A percentile compares a stretch with the other conserved stretches of the same genome.
Conservation (phyloP, 78 protist genomes). For the Chrysochromulina parva region DNA sequence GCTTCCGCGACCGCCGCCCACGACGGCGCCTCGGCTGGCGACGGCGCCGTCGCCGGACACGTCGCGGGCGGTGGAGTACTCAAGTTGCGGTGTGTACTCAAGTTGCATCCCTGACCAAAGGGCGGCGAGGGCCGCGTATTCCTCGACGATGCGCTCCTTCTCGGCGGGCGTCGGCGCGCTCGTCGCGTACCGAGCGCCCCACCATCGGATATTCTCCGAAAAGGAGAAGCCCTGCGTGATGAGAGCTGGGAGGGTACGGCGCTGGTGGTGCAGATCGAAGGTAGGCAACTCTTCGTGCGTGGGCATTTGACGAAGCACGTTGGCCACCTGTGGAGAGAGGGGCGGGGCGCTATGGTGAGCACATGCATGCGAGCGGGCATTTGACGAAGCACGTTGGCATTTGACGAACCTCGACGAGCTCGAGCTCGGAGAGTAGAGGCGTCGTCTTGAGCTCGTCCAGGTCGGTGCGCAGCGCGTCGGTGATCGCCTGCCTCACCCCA, state of each 20-base stretch:
- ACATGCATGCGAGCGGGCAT: too few species aligned
- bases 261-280: slow-evolving; percentile 8
- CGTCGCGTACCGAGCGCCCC: too few species aligned
- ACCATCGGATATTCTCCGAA: not conserved
- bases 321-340: not conserved
- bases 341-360: not conserved
- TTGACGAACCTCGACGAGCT: not conserved
- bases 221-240: not conserved
- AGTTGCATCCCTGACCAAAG: too few species aligned
- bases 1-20: too few species aligned
- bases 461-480: not conserved
- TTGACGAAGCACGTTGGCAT: too few species aligned
- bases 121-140: too few species aligned
- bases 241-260: not conserved
- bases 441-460: not conserved
- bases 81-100: too few species aligned
- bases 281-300: not conserved
- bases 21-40: too few species aligned
- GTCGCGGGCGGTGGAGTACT: too few species aligned
- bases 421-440: not conserved
- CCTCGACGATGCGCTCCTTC: too few species aligned
- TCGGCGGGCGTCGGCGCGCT: too few species aligned
- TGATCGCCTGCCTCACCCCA: not conserved
- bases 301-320: not conserved
- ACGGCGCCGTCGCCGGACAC: too few species aligned